Base-by-base conservation (phyloP, 805 yeast species). In the Saturnispora hagleri region DNA sequence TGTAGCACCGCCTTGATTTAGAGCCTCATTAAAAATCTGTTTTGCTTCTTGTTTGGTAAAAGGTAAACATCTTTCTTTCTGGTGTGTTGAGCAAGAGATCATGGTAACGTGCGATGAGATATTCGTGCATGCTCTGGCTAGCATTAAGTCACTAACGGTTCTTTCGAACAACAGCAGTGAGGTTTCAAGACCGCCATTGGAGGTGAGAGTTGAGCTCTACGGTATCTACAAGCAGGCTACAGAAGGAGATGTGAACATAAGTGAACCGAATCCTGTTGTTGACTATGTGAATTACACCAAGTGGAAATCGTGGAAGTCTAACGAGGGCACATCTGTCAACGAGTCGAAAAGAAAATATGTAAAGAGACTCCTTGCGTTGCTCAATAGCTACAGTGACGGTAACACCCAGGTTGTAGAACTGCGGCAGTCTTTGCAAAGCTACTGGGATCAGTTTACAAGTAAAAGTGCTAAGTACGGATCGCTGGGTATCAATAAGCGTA, bases 191-290 rank as follows among this genome's bases (percentile, higher is more conserved):
- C 95, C 95, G 0, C 89, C 93, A 0, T 76, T 86, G 2, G 84
- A 81, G 50, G 77, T 73, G 54, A 66, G 95, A 34, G 80, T 84
- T 53, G 74, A 74, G 56, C 72, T 88, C 4, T 88, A 88, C 64
- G 96, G 95, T 0, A 73, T 88, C 48, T 88, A 87, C 68, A 89
- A 88, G 60, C 96, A 88, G 63, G 90, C 95, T 2, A 88, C 95
- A 5, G 91, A 86, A 66, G 96, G 96, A 7, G 81, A 88, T 63
- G 89, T 86, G 2, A 72, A 84, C 42, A 76, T 85, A 80, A 75
- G 76, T 2, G 69, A 89, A 46, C 91, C 91, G 0, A 65, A 67
- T 1, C 90, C 89, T 4, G 12, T 17, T 4, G 66, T 64, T 42
- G 66, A 77, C 1, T 71, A 77, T 8, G 88, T 82, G 57, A 87